Evolutionary conservation across 2,329 filamentous ascomycete species (phyloP), one percentile per base, ranked within the genome.

Genomic region (Cyphellophora attinorum): DNA sequence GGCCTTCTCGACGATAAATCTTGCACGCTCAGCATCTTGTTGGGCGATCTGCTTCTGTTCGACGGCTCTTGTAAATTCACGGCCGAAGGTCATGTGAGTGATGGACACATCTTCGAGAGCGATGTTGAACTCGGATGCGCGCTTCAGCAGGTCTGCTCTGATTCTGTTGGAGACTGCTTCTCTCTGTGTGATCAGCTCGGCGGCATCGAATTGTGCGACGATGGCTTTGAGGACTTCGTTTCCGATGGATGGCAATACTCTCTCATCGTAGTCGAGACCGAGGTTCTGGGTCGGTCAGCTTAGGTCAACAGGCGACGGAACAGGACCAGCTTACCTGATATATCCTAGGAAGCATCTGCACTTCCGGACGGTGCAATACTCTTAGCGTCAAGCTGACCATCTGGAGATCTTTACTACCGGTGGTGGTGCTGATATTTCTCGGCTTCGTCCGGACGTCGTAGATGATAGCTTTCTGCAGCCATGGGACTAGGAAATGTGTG

Each of bases 41-140:
- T 98, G 91, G 37, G 91, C 91, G 61, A 98, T 98, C 72, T 98
- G 91, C 79, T 98, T 98, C 76, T 98, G 91, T 70, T 98, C 91
- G 54, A 98, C 91, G 47, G 91, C 91, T 63, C 85, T 84, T 42
- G 91, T 98, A 72, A 98, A 98, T 65, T 98, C 91, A 63, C 89
- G 89, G 51, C 91, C 91, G 59, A 98, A 98, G 34, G 91, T 98
- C 91, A 98, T 98, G 74, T 98, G 91, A 42, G 91, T 98, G 64
- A 98, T 98, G 57, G 85, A 93, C 41, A 98, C 91, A 57, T 98
- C 91, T 66, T 98, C 91, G 35, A 98, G 84, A 17, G 86, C 85
- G 57, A 98, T 98, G 72, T 98, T 94, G 78, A 98, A 98, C 64
- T 98, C 91, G 54, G 80, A 69, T 31, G 91, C 91, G 54, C 91